Conservation (phyloP, 768 basidiomycete species). For the Termitomyces titanicus region DNA sequence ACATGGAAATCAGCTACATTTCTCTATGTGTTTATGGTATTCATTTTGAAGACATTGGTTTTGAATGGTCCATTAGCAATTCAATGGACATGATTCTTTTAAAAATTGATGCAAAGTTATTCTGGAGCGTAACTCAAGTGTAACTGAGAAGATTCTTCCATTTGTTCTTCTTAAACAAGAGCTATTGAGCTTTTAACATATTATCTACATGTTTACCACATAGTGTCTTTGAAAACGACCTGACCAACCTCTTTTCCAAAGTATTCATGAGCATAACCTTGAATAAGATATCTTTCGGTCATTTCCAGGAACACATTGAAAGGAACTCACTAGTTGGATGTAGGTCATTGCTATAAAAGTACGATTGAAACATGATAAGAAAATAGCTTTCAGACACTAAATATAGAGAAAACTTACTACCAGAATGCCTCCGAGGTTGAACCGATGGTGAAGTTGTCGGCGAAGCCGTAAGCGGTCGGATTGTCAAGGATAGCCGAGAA, state of each 20-base stretch:
- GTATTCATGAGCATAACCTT: conserved; percentile 38
- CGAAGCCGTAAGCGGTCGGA: conserved; percentile 49
- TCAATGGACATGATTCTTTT: too few relatives aligned
- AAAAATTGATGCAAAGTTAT: too few relatives aligned
- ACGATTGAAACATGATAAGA: neutral
- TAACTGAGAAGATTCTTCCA: too few relatives aligned
- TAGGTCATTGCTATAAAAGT: conserved; percentile 41
- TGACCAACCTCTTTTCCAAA: conserved; percentile 27
- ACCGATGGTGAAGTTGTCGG: conserved; percentile 46
- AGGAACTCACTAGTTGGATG: conserved; percentile 46
- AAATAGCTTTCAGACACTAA: neutral
- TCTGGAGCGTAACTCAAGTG: too few relatives aligned
- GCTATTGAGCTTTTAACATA: too few relatives aligned
- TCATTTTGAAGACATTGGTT: too few relatives aligned
- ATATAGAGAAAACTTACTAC: conserved; percentile 35
- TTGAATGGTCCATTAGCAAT: too few relatives aligned
- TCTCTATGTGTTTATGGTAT: too few relatives aligned
- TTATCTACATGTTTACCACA: too few relatives aligned
- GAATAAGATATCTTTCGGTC: neutral
- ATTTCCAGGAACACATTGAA: neutral
- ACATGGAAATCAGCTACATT: too few relatives aligned
- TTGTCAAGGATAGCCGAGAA: conserved; percentile 50
- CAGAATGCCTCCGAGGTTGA: conserved; percentile 43
- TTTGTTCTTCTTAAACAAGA: too few relatives aligned
- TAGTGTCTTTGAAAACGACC: conserved; percentile 20